Evolutionary conservation across 306 rosid genomes (phyloP).

Genomic region (Abrus pulchellus): DNA sequence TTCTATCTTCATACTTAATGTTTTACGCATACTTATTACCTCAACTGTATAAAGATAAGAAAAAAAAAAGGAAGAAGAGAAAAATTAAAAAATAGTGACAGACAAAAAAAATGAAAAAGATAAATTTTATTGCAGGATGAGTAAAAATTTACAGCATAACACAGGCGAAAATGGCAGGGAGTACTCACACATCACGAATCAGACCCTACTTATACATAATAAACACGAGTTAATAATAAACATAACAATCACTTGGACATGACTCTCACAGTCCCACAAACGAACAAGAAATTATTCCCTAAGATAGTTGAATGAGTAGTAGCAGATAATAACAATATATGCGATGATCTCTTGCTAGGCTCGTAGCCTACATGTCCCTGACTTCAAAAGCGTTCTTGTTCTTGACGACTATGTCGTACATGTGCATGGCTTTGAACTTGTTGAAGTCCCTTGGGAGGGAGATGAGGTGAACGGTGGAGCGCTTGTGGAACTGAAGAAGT

Average conservation of each 20-base stretch:
- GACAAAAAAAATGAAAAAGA: too few relatives aligned
- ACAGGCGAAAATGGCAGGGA: not conserved
- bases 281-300: too few relatives aligned
- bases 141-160: not conserved
- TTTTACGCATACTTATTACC: too few relatives aligned
- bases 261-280: not conserved
- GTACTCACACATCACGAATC: not conserved
- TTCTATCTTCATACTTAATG: too few relatives aligned
- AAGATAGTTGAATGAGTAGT: not conserved
- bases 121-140: slow-evolving; percentile 3
- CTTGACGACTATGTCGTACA: slow-evolving; percentile 95
- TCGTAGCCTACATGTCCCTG: slow-evolving; percentile 60
- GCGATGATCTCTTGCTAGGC: too few relatives aligned
- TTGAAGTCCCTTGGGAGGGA: slow-evolving; percentile 85
- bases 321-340: not conserved
- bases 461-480: slow-evolving; percentile 83
- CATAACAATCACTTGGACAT: slow-evolving; percentile 26
- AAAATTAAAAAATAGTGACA: too few relatives aligned
- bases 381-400: slow-evolving; percentile 83
- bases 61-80: too few relatives aligned
- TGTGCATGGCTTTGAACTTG: slow-evolving; percentile 87
- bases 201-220: not conserved
- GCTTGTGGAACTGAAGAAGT: slow-evolving; percentile 86
- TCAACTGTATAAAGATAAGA: too few relatives aligned
- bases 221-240: not conserved